Evolutionary conservation across 2,329 filamentous ascomycete species (phyloP).

Genomic region (Rhynchosporium agropyri): DNA sequence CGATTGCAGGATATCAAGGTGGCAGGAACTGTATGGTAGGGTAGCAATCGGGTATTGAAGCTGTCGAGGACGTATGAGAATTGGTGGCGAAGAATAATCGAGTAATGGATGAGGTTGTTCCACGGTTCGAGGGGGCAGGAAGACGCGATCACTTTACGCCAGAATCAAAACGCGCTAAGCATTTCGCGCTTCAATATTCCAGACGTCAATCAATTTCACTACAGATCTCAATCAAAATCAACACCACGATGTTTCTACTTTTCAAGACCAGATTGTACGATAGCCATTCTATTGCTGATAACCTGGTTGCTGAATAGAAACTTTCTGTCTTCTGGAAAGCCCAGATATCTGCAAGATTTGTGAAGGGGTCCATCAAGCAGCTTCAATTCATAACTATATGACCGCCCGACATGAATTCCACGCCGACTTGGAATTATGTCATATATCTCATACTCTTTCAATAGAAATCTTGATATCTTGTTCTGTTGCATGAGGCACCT

Average conservation of each 20-base stretch:
- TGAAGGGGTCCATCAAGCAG: no score
- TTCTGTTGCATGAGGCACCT: no score
- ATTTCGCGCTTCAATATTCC: constrained; percentile 15
- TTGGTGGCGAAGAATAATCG: background rate
- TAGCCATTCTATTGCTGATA: no score
- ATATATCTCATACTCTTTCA: no score
- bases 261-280: no score
- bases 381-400: no score
- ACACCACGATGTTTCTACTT: background rate
- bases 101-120: constrained; percentile 8
- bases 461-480: no score
- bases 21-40: background rate
- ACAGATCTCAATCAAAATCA: background rate
- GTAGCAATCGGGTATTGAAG: background rate
- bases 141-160: constrained; percentile 22
- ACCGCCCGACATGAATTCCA: no score
- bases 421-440: no score
- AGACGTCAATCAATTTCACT: background rate
- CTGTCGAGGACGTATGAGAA: constrained; percentile 1
- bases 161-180: constrained; percentile 17
- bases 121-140: background rate
- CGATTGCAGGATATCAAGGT: constrained; percentile 7
- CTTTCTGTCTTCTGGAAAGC: no score
- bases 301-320: no score
- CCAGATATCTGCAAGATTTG: no score